Evolutionary conservation across 2,329 filamentous ascomycete genomes (phyloP), one percentile per base, ranked within the genome.

Genomic region (Verticillium nubilum): DNA sequence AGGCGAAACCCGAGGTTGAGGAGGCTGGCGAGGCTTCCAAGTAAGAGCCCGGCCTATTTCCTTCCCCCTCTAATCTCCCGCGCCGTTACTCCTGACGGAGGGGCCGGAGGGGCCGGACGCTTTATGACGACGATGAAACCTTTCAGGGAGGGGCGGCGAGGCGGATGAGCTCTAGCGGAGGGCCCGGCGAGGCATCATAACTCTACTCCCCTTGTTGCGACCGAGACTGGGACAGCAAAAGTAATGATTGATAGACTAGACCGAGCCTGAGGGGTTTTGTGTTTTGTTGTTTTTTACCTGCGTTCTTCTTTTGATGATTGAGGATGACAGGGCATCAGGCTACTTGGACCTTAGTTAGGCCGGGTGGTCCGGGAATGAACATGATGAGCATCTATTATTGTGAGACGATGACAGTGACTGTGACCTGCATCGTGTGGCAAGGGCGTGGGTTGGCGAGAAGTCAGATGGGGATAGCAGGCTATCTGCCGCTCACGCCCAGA

Each of bases 1-100:
- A 86, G 59, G 68, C 76, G 31, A 80, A 81, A 73, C 70, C 80
- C 23, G 82, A 85, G 66, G 75, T 69, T 9, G 80, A 84, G 64
- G 80, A 80, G 67, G 67, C 74, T 37, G 62, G 68, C 42, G 73
- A 71, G 55, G 69, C 68, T 50, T 59, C 65, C 52, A 67, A 67
- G 65, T 67, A 67, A 60, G 60, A 19, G 37, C 29, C 5, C 29
- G 7, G 2, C 29, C 29, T 12, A 7, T 13, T 31, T 31, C 29
- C 29, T 31, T 31, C 29, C 29, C 29, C 29, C 9, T 31, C 29
- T 31, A 31, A 2, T 27, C 17, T 27, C 7, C 23, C 7, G 25
- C 35, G 35, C 33, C 29, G 26, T 15, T 35, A 29, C 19, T 47
- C 29, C 29, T 31, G 42, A 54, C 37, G 26, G 42, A 47, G 19